These are phyloP conservation scores for Rubus parviflorus DNA, from an alignment of 306 rosid genomes.

Conservation along the genomic window DNA sequence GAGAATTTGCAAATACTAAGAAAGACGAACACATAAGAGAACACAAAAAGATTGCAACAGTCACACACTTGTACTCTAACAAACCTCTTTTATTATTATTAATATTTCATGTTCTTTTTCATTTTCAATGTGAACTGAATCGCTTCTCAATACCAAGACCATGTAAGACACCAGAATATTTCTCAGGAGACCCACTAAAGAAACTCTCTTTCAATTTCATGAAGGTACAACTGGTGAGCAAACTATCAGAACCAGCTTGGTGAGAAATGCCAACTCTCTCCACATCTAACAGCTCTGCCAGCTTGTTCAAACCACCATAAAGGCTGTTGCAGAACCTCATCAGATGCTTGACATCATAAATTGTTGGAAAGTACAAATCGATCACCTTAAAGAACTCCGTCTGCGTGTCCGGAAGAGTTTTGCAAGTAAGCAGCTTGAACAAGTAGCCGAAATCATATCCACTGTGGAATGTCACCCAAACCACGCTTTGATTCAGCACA, in stretches of 20 bases:
- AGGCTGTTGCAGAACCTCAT: constrained; percentile 35
- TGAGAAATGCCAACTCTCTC: constrained; percentile 42
- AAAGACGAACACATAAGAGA: background rate
- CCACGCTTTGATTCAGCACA: constrained; percentile 27
- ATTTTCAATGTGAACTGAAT: constrained; percentile 7
- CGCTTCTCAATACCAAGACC: constrained; percentile 33
- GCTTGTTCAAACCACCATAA: constrained; percentile 44
- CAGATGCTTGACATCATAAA: constrained; percentile 46
- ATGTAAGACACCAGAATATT: constrained; percentile 35
- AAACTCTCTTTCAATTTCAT: constrained; percentile 28
- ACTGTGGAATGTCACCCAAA: constrained; percentile 43
- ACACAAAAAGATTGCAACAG: background rate
- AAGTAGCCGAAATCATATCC: constrained; percentile 43
- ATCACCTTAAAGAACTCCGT: constrained; percentile 27
- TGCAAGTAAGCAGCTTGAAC: constrained; percentile 37
- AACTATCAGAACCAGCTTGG: constrained; percentile 59
- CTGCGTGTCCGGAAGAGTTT: constrained; percentile 32
- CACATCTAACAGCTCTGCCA: constrained; percentile 37
- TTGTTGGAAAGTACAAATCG: constrained; percentile 24
- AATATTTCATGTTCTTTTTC: constrained; percentile 1
- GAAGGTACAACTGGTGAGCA: constrained; percentile 41
- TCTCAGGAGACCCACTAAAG: constrained; percentile 23
- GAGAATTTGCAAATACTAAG: background rate
- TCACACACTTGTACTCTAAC: background rate
- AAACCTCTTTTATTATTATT: background rate